These are phyloP conservation scores for Stylosanthes scabra DNA, from an alignment of 331 rosid species.

Conservation along the genomic window DNA sequence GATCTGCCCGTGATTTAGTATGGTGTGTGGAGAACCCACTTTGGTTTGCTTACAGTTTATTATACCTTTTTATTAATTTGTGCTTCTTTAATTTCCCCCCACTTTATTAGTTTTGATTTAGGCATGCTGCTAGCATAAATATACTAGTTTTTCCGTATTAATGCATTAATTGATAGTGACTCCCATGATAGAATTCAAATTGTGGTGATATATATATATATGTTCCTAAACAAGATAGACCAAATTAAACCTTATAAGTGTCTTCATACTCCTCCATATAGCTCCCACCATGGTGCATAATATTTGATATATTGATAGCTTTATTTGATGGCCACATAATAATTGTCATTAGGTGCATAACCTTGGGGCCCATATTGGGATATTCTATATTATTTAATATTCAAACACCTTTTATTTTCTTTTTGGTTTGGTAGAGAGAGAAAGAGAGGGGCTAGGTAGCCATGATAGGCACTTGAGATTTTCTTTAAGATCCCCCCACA, in stretches of 20 bases:
- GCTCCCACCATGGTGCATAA: slow-evolving; percentile 43
- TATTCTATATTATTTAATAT: slow-evolving; percentile 28
- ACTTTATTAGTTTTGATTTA: slow-evolving; percentile 42
- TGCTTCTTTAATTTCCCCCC: slow-evolving; percentile 30
- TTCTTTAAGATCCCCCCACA: slow-evolving; percentile 22
- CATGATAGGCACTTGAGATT: slow-evolving; percentile 37
- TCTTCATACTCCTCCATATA: slow-evolving; percentile 23
- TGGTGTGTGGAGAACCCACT: slow-evolving; percentile 60
- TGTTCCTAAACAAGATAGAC: slow-evolving; percentile 25
- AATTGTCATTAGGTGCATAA: slow-evolving; percentile 42
- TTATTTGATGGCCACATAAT: slow-evolving; percentile 31
- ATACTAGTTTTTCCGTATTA: slow-evolving; percentile 36
- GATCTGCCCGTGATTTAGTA: slow-evolving; percentile 32
- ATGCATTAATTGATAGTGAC: slow-evolving; percentile 47
- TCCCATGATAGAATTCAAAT: slow-evolving; percentile 32
- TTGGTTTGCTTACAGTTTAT: slow-evolving; percentile 43
- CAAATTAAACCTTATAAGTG: slow-evolving; percentile 11
- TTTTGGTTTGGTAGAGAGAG: slow-evolving; percentile 19
- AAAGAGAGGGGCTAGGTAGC: slow-evolving; percentile 28
- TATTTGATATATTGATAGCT: slow-evolving; percentile 40
- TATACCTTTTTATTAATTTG: slow-evolving; percentile 22
- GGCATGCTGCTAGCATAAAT: slow-evolving; percentile 38
- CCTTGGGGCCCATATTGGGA: slow-evolving; percentile 45
- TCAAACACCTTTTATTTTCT: slow-evolving; percentile 42
- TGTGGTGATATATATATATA: slow-evolving; percentile 25